Conservation (phyloP, 2,329 filamentous ascomycete genomes). For the Phialophora chinensis region DNA sequence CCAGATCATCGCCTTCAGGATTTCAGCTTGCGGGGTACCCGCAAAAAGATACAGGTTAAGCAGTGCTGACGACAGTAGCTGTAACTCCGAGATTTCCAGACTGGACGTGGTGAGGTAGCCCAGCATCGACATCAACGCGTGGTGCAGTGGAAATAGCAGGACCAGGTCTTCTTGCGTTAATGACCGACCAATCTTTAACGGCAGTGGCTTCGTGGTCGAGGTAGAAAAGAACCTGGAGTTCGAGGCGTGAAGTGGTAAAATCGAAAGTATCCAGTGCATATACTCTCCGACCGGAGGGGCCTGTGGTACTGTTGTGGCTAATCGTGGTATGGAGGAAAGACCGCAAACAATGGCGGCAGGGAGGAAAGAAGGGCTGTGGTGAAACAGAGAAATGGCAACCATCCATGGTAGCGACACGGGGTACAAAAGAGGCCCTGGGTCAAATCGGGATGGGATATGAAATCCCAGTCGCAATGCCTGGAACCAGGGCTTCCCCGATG, state of each 20-base stretch:
- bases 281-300: slow-evolving; percentile 61
- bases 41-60: slow-evolving; percentile 82
- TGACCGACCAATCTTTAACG: slow-evolving; percentile 23
- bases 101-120: slow-evolving; percentile 87
- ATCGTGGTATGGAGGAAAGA: slow-evolving; percentile 75
- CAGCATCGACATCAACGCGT: slow-evolving; percentile 73
- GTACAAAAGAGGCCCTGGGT: slow-evolving; percentile 89
- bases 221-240: slow-evolving; percentile 1
- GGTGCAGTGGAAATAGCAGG: slow-evolving; percentile 82
- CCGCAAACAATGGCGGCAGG: slow-evolving; percentile 83
- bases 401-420: slow-evolving; percentile 77
- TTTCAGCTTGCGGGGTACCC: slow-evolving; percentile 78
- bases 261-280: slow-evolving; percentile 79
- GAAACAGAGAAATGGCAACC: slow-evolving; percentile 75
- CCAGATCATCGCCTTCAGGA: slow-evolving; percentile 86
- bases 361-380: slow-evolving; percentile 65
- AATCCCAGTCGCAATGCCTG: slow-evolving; percentile 46
- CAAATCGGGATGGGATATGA: slow-evolving; percentile 76
- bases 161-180: slow-evolving; percentile 65
- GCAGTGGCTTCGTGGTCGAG: slow-evolving; percentile 16
- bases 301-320: slow-evolving; percentile 70
- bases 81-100: slow-evolving; percentile 82
- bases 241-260: slow-evolving; percentile 63
- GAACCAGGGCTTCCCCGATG: slow-evolving; percentile 19
- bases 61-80: slow-evolving; percentile 80